Evolutionary conservation across 1,284 basidiomycete genomes (phyloP).

Genomic region (Cystobasidium sp.): DNA sequence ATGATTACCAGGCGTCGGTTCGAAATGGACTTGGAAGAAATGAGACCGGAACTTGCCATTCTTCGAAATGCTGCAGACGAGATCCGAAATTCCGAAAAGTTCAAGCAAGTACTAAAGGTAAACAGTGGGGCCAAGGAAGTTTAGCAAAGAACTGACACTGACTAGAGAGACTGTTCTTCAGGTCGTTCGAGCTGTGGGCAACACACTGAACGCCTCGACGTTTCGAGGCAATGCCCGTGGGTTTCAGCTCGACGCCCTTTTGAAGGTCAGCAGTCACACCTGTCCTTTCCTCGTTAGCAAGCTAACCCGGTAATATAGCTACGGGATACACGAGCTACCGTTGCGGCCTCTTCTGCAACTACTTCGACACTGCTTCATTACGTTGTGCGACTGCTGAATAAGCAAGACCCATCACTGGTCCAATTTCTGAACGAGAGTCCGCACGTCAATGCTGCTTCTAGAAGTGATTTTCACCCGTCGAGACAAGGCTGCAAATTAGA

Average conservation of each 20-base stretch:
- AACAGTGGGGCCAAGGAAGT: background rate
- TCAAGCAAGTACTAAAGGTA: conserved; percentile 74
- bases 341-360: conserved; percentile 67
- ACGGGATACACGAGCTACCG: conserved; percentile 72
- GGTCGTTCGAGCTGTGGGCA: conserved; percentile 67
- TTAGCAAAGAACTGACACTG: too few relatives aligned
- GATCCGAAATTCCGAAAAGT: conserved; percentile 69
- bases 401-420: conserved; percentile 68
- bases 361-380: conserved; percentile 89
- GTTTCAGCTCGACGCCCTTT: conserved; percentile 77
- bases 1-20: conserved; percentile 82
- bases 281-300: background rate
- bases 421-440: conserved; percentile 81
- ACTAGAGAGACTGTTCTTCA: background rate
- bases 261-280: conserved; percentile 65
- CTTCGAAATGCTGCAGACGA: conserved; percentile 75
- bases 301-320: conserved; percentile 61
- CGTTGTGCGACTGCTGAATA: conserved; percentile 73
- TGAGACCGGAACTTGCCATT: conserved; percentile 77
- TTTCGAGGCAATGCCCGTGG: conserved; percentile 82
- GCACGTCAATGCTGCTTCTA: conserved; percentile 77
- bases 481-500: background rate
- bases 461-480: conserved; percentile 62
- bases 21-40: conserved; percentile 80
- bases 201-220: conserved; percentile 76